These are phyloP conservation scores for Trypanosoma scelopori DNA, from an alignment of 208 protist species.

Conservation along the genomic window DNA sequence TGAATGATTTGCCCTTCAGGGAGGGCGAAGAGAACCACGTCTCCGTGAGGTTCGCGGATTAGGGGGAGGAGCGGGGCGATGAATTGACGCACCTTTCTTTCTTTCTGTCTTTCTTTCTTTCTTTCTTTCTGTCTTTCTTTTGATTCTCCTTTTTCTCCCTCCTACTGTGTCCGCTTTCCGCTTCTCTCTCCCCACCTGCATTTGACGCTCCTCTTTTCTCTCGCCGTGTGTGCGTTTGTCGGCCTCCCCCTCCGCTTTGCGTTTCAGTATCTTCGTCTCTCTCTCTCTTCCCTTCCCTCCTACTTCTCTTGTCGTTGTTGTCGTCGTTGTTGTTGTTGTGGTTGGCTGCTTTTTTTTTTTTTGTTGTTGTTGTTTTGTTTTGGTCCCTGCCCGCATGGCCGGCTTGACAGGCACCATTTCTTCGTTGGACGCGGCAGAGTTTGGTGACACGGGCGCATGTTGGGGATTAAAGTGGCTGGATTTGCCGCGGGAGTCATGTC, in stretches of 20 bases:
- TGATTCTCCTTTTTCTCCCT: neutral
- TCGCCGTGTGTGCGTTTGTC: too few relatives aligned
- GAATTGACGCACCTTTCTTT: neutral
- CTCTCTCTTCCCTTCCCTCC: too few relatives aligned
- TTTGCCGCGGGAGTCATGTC: constrained; percentile 46
- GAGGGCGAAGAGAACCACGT: constrained; percentile 50
- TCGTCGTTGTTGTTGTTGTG: neutral
- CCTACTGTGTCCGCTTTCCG: too few relatives aligned
- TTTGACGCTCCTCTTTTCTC: too few relatives aligned
- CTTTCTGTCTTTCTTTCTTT: constrained; percentile 1
- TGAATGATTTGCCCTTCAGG: constrained; percentile 79
- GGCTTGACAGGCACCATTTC: neutral
- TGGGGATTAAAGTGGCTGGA: constrained; percentile 46
- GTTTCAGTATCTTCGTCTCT: too few relatives aligned
- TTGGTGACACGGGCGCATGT: constrained; percentile 25
- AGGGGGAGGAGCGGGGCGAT: neutral
- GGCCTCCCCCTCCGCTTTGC: too few relatives aligned
- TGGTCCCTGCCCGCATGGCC: too few relatives aligned
- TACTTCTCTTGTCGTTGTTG: neutral
- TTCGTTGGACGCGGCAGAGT: neutral
- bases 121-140: constrained; percentile 14
- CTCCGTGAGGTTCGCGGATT: constrained; percentile 16
- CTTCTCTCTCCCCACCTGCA: too few relatives aligned
- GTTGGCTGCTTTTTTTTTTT: constrained; percentile 2
- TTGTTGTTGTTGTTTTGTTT: too few relatives aligned